These are phyloP conservation scores for Cyberlindnera mycetangii DNA, from an alignment of 805 yeast genomes.

Conservation along the genomic window DNA sequence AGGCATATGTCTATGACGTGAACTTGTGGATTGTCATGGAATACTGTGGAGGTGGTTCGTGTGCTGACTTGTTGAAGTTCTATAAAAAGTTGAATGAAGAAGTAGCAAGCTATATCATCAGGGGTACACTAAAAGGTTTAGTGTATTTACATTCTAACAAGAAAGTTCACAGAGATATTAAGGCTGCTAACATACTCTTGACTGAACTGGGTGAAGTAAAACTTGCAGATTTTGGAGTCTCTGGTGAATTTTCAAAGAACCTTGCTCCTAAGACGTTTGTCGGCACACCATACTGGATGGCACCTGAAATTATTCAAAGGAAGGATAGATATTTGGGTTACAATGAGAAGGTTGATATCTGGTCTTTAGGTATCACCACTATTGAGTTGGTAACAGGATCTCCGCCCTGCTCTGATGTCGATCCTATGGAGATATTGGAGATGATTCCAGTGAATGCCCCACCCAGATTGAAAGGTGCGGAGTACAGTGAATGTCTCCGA, in stretches of 20 bases:
- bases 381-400: constrained; percentile 79
- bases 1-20: constrained; percentile 61
- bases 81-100: constrained; percentile 56
- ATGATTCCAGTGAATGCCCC: constrained; percentile 57
- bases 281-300: constrained; percentile 99
- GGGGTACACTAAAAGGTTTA: constrained; percentile 67
- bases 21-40: constrained; percentile 92
- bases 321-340: constrained; percentile 54
- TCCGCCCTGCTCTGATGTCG: constrained; percentile 73
- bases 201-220: constrained; percentile 70
- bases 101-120: constrained; percentile 56
- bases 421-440: constrained; percentile 75
- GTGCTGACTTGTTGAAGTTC: constrained; percentile 66
- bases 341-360: constrained; percentile 84
- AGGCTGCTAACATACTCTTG: constrained; percentile 82
- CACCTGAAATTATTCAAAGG: constrained; percentile 80
- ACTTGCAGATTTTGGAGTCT: constrained; percentile 91
- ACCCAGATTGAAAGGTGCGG: constrained; percentile 49
- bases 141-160: constrained; percentile 70
- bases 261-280: constrained; percentile 73
- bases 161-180: constrained; percentile 86
- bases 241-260: constrained; percentile 73
- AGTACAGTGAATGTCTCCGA: constrained; percentile 42
- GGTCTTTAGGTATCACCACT: constrained; percentile 94
- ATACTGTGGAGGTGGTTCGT: constrained; percentile 92